Conservation (phyloP, 345 rosid species). For the Dovyalis caffra region DNA sequence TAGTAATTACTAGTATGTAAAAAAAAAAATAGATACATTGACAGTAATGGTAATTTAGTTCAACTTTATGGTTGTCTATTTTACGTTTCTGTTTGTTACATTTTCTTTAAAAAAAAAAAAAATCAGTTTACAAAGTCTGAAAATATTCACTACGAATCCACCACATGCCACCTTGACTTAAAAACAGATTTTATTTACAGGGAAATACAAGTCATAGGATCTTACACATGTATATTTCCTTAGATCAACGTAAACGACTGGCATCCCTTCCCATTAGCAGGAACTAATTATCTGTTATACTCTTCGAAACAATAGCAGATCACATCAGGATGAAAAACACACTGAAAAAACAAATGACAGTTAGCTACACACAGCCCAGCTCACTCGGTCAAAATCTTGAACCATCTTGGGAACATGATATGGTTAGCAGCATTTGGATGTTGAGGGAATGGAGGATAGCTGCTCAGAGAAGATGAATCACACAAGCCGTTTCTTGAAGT, state of each 20-base stretch:
- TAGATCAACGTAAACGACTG: constrained; percentile 12
- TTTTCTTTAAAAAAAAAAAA: no score
- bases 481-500: constrained; percentile 62
- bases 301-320: no score
- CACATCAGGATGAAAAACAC: no score
- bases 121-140: no score
- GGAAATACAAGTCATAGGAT: constrained; percentile 24
- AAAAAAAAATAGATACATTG: no score
- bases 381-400: constrained; percentile 35
- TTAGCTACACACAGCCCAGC: constrained; percentile 40
- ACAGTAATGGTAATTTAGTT: no score
- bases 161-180: not conserved
- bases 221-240: constrained; percentile 8
- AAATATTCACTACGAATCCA: no score
- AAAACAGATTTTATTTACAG: constrained; percentile 34
- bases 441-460: not conserved
- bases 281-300: constrained; percentile 8
- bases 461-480: constrained; percentile 8
- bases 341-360: no score
- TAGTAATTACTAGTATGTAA: no score
- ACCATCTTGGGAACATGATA: constrained; percentile 11
- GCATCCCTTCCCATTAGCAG: constrained; percentile 5
- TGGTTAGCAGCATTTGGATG: constrained; percentile 32
- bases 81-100: no score
- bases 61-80: no score